Conservation (phyloP, 148 eudicot species). For the Drosera capensis region DNA sequence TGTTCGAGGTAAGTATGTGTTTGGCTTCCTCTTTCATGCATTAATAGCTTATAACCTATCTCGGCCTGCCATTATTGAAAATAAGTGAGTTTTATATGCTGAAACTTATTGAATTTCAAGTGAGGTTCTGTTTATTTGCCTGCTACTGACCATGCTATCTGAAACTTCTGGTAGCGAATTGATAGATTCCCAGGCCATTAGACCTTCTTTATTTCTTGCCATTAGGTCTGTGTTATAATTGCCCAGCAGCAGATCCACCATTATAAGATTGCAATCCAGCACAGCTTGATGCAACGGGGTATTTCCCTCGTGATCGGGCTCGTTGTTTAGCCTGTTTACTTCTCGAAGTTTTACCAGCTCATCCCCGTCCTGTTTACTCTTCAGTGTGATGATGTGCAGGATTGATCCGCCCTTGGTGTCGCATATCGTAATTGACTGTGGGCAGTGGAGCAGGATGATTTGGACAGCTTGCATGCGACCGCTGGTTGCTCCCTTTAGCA, state of each 20-base stretch:
- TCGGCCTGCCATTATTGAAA: constrained; percentile 10
- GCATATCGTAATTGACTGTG: constrained; percentile 18
- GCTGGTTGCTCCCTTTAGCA: constrained; percentile 21
- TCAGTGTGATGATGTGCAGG: constrained; percentile 19
- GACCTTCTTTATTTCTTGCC: constrained; percentile 16
- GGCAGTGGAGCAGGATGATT: constrained; percentile 22
- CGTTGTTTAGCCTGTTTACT: constrained; percentile 15
- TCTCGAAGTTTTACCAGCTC: constrained; percentile 13
- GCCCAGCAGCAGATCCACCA: constrained; percentile 20
- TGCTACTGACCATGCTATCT: constrained; percentile 23
- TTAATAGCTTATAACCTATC: constrained; percentile 25
- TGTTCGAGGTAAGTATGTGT: constrained; percentile 2
- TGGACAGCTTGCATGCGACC: constrained; percentile 18
- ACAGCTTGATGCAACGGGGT: constrained; percentile 32
- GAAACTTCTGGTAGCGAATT: constrained; percentile 21
- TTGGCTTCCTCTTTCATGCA: constrained; percentile 14
- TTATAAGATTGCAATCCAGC: constrained; percentile 10
- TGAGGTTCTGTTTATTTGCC: not conserved
- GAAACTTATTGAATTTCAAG: not conserved
- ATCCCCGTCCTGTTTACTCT: constrained; percentile 13
- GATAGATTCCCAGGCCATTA: constrained; percentile 22
- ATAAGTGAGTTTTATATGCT: not conserved
- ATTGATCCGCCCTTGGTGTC: constrained; percentile 16
- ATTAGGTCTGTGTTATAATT: constrained; percentile 9
- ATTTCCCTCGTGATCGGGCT: constrained; percentile 23